Evolutionary conservation across 2,329 filamentous ascomycete genomes (phyloP).

Genomic region (Colletotrichum navitas): DNA sequence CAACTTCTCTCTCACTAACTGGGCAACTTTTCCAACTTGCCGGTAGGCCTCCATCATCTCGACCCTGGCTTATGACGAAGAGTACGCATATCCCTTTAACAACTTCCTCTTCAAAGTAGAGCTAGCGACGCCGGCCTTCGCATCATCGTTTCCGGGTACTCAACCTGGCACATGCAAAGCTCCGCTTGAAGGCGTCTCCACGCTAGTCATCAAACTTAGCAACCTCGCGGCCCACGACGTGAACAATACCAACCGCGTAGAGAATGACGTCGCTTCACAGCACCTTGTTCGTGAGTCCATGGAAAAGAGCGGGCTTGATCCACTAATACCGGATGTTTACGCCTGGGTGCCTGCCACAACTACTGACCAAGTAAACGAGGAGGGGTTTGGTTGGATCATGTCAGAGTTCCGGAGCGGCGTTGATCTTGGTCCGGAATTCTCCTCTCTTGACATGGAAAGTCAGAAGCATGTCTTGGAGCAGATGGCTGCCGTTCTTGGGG

Average conservation of each 20-base stretch:
- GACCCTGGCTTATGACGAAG: constrained; percentile 43
- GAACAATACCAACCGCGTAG: constrained; percentile 46
- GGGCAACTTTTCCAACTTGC: constrained; percentile 8
- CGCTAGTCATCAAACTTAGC: constrained; percentile 45
- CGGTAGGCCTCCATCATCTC: constrained; percentile 36
- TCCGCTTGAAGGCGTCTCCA: constrained; percentile 34
- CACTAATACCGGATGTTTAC: constrained; percentile 45
- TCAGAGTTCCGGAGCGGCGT: constrained; percentile 44
- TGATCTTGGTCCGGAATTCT: constrained; percentile 42
- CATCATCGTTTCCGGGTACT: constrained; percentile 35
- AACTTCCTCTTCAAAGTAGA: constrained; percentile 47
- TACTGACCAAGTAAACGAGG: constrained; percentile 10
- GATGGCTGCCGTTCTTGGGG: constrained; percentile 43
- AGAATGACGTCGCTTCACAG: constrained; percentile 46
- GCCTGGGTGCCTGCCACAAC: constrained; percentile 39
- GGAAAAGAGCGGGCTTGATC: constrained; percentile 13
- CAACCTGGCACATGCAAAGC: constrained; percentile 39
- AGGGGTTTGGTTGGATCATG: constrained; percentile 45
- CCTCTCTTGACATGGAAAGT: constrained; percentile 27
- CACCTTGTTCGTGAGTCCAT: constrained; percentile 43
- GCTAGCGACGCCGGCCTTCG: constrained; percentile 36
- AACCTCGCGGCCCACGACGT: constrained; percentile 44
- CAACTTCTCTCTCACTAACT: constrained; percentile 8
- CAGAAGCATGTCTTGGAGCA: constrained; percentile 42
- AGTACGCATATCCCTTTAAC: constrained; percentile 45